Evolutionary conservation across 2,329 filamentous ascomycete genomes (phyloP), one percentile per base, ranked within the genome.

Genomic region (Zymoseptoria brevis): DNA sequence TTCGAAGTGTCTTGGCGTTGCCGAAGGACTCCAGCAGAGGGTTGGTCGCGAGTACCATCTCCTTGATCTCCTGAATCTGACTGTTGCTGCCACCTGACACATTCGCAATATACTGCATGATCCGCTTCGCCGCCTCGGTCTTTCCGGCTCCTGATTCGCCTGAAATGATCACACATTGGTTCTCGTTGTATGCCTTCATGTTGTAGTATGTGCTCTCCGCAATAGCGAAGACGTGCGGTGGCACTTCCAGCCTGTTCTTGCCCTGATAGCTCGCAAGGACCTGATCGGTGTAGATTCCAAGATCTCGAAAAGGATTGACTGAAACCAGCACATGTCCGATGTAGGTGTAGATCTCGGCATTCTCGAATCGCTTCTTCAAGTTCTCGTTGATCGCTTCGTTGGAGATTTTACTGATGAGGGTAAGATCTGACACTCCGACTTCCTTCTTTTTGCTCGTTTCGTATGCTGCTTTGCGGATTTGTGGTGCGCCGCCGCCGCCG

Each of bases 351-450:
- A 99, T 99, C 78, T 99, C 93, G 75, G 83, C 87, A 81, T 93
- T 92, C 74, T 97, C 90, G 76, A 99, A 99, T 63, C 94, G 87
- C 80, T 97, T 95, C 82, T 96, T 96, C 75, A 99, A 75, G 75
- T 99, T 99, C 59, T 97, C 94, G 79, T 99, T 99, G 81, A 99
- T 99, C 62, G 93, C 92, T 76, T 99, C 94, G 76, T 99, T 97
- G 66, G 92, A 96, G 66, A 99, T 95, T 77, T 97, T 97, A 81
- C 92, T 96, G 73, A 99, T 88, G 70, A 99, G 81, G 3, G 94
- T 99, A 74, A 99, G 83, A 81, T 99, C 94, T 57, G 94, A 96
- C 57, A 99, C 94, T 66, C 94, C 94, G 68, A 99, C 94, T 77
- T 99, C 92, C 83, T 96, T 97, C 86, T 97, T 99, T 83, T 97